Percentiles rank a stretch among this genome's conserved stretches.
Conservation (phyloP, 2,329 filamentous ascomycete species). For the Whalleya microplaca region DNA sequence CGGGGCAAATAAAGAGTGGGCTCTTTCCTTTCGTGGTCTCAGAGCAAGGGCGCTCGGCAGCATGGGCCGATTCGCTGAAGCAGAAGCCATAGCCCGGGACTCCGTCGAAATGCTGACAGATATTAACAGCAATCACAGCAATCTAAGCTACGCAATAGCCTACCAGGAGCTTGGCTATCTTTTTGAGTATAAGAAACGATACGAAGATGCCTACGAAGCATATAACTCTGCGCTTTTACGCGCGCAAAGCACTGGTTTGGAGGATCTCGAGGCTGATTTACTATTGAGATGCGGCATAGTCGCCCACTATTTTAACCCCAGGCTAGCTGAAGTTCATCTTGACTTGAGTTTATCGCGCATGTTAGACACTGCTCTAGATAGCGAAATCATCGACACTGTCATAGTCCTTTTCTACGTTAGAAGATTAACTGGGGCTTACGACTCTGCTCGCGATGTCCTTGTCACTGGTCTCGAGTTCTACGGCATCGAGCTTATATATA, state of each 20-base stretch:
- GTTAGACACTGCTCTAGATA: background rate
- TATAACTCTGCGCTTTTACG: conserved; percentile 1
- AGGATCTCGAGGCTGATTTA: background rate
- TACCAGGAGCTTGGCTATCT: background rate
- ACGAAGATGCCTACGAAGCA: conserved; percentile 11
- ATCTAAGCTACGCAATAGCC: background rate
- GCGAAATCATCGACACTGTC: background rate
- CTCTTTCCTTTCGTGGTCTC: background rate
- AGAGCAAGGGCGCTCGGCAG: background rate
- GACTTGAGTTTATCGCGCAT: background rate
- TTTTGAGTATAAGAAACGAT: background rate
- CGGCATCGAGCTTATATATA: conserved; percentile 3
- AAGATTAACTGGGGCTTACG: background rate
- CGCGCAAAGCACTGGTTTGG: background rate
- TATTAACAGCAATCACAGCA: too few species aligned
- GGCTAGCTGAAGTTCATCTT: conserved; percentile 7
- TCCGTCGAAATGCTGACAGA: background rate
- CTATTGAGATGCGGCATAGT: background rate
- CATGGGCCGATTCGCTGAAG: background rate
- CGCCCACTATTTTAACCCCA: conserved; percentile 3
- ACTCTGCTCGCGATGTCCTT: background rate
- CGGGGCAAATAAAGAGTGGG: background rate
- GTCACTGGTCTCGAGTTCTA: conserved; percentile 4
- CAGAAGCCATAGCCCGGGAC: background rate
- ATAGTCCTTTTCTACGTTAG: background rate